Percentiles rank a stretch among this genome's conserved stretches.
phyloP scores from a whole-genome alignment of 371 early-diverging fungal species.

The Rhizopus arrhizus region DNA sequence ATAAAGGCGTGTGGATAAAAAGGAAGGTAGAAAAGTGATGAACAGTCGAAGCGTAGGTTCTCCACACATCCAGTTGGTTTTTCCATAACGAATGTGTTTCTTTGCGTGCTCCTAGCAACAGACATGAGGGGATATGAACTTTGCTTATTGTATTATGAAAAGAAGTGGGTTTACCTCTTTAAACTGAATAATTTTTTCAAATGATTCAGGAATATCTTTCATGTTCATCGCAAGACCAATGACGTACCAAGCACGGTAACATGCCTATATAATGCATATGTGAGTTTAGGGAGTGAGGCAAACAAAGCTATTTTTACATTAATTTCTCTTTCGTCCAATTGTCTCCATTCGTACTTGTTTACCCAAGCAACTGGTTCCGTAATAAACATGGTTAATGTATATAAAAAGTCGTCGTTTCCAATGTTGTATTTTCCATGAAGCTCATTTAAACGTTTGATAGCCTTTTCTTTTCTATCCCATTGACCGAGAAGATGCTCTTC shows the following conservation, averaged over 20 bases:
- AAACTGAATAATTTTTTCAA: conserved; percentile 32
- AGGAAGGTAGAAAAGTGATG: conserved; percentile 5
- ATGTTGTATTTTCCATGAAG: conserved; percentile 53
- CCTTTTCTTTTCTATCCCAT: conserved; percentile 20
- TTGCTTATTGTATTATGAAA: not conserved
- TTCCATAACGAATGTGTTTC: conserved; percentile 9
- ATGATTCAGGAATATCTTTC: conserved; percentile 45
- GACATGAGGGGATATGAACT: not conserved
- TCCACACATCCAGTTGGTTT: conserved; percentile 18
- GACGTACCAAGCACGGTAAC: conserved; percentile 39
- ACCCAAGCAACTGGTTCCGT: conserved; percentile 43
- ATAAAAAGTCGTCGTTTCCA: conserved; percentile 44
- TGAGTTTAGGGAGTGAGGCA: conserved; percentile 5
- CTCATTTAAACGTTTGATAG: conserved; percentile 46
- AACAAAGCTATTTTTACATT: conserved; percentile 8
- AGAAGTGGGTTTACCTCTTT: conserved; percentile 19
- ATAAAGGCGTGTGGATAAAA: not conserved
- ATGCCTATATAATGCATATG: conserved; percentile 14
- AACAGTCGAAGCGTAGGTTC: conserved; percentile 13
- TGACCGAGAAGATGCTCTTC: conserved; percentile 20
- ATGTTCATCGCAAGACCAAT: conserved; percentile 40
- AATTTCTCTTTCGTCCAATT: conserved; percentile 25
- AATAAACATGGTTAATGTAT: conserved; percentile 45
- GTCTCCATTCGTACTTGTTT: conserved; percentile 45
- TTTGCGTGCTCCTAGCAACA: conserved; percentile 13